A percentile compares a stretch with the other conserved stretches of the same genome.
These are phyloP conservation scores for Tephrocybe sp. DNA, from an alignment of 768 basidiomycete genomes.

Conservation along the genomic window DNA sequence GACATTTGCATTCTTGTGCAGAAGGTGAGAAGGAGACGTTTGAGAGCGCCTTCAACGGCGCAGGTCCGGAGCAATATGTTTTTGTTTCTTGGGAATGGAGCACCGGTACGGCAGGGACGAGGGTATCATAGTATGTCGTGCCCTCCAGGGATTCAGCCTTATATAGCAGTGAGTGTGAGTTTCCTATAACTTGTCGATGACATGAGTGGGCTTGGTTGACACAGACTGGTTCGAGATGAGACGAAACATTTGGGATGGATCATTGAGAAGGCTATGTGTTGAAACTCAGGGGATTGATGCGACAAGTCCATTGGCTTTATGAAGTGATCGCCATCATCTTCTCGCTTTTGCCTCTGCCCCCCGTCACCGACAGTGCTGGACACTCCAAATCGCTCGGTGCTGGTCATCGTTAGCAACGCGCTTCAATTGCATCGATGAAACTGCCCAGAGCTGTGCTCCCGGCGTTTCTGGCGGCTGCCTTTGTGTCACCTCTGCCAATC, in stretches of 20 bases:
- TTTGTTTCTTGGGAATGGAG: conserved; percentile 34
- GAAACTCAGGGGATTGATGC: conserved; percentile 9
- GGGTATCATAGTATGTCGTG: too few species aligned
- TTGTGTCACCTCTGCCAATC: conserved; percentile 17
- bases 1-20: conserved; percentile 24
- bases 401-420: conserved; percentile 24
- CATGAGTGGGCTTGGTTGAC: too few species aligned
- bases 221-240: too few species aligned
- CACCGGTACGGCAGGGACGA: too few species aligned
- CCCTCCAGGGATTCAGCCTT: too few species aligned
- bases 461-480: conserved; percentile 6
- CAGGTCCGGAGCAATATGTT: conserved; percentile 40
- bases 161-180: too few species aligned
- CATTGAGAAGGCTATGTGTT: not conserved
- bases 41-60: conserved; percentile 29
- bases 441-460: conserved; percentile 13
- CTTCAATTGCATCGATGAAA: conserved; percentile 13
- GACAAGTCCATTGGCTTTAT: not conserved
- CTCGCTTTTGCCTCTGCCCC: conserved; percentile 8
- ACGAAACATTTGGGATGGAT: too few species aligned
- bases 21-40: conserved; percentile 38
- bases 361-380: conserved; percentile 22
- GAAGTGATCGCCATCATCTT: not conserved
- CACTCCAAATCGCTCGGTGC: conserved; percentile 26
- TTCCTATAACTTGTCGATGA: too few species aligned